phyloP scores from a whole-genome alignment of 2,329 filamentous ascomycete genomes.

The Diaporthe destruens region DNA sequence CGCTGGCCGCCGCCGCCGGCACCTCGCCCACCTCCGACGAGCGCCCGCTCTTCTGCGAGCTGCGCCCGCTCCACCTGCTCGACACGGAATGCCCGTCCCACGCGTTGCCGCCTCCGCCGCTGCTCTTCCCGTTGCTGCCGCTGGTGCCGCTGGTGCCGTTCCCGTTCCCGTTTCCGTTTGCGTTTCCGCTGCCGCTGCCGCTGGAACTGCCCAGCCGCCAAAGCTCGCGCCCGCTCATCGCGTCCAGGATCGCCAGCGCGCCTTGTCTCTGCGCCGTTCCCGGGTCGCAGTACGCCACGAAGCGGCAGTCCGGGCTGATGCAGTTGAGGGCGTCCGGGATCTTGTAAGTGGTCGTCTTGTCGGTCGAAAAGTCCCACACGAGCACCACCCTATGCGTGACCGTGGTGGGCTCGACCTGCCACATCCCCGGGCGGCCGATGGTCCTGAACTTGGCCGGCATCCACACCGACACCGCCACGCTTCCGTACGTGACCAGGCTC shows the following conservation, averaged over 20 bases:
- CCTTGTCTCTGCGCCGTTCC: slow-evolving; percentile 50
- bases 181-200: slow-evolving; percentile 48
- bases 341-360: slow-evolving; percentile 54
- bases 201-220: slow-evolving; percentile 53
- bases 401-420: slow-evolving; percentile 50
- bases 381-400: slow-evolving; percentile 53
- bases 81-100: slow-evolving; percentile 39
- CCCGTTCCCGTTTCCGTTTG: too few relatives aligned
- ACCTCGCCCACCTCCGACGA: slow-evolving; percentile 27
- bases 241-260: slow-evolving; percentile 54
- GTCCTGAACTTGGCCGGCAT: slow-evolving; percentile 54
- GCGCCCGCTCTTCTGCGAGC: slow-evolving; percentile 31
- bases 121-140: slow-evolving; percentile 42
- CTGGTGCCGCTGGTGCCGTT: not conserved
- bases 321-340: slow-evolving; percentile 56
- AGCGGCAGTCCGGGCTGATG: slow-evolving; percentile 56
- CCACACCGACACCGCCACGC: slow-evolving; percentile 56
- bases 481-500: slow-evolving; percentile 54
- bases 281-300: slow-evolving; percentile 56
- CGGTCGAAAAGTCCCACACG: slow-evolving; percentile 55
- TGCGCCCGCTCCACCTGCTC: slow-evolving; percentile 25
- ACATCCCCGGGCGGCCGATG: slow-evolving; percentile 49
- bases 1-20: not conserved
- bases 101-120: slow-evolving; percentile 49
- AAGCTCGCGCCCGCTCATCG: slow-evolving; percentile 52